Evolutionary conservation across 768 basidiomycete species (phyloP), one percentile per base, ranked within the genome.

Genomic region (Mycena vulgaris): DNA sequence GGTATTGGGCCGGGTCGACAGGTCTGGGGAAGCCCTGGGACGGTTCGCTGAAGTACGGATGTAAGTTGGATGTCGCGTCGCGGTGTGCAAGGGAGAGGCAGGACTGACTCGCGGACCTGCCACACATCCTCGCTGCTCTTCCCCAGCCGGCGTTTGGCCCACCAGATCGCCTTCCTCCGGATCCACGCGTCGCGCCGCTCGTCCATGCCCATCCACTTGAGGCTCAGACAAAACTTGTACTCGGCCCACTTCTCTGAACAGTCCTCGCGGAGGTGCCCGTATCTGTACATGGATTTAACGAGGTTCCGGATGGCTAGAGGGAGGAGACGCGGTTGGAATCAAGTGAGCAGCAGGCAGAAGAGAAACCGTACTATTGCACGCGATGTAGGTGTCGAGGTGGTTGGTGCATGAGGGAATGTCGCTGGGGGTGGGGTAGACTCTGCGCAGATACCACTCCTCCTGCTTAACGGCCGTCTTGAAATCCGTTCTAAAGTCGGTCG

Each of bases 61-160:
- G 27, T 37, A 2, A 17, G 23, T 66, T 31, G 23, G 3, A 52
- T 9, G n/a, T n/a, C n/a, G n/a, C n/a, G n/a, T 35, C 39, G 0
- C 9, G 52, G 52, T 27, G 40, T 27, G 42, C 27, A n/a, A 47
- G 13, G 6, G 37, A 53, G 39, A 31, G 27, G 55, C 0, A 31
- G 3, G 23, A 85, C 92, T 76, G 79, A 97, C 97, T 84, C 88
- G 80, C 97, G 84, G 30, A 94, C 85, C 67, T 95, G 92, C 97
- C 97, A 99, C 2, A 99, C 90, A 78, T 97, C 95, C 82, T 99
- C 97, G 74, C 95, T 97, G 81, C 95, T 96, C 79, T 89, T 90
- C 23, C 81, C 86, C 11, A 94, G 77, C 60, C 97, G 84, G 60
- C 93, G 83, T 37, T 85, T 83, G 6, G 97, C 95, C 97, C 96